Evolutionary conservation across 495 filamentous ascomycete genomes (phyloP).

Genomic region (Aspergillus incahuasiensis): DNA sequence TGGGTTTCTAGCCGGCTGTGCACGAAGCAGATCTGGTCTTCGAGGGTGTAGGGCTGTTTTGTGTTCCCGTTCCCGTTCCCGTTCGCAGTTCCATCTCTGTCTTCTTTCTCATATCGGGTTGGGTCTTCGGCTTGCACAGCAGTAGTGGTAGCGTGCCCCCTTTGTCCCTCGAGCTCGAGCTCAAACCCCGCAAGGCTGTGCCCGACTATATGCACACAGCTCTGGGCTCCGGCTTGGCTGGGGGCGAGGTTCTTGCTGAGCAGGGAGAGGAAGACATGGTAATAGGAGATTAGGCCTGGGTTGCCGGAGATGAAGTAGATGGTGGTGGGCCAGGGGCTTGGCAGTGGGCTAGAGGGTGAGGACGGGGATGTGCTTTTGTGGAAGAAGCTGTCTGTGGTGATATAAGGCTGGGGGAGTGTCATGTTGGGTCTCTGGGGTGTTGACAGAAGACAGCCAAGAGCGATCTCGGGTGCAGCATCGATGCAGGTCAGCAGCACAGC

Average conservation of each 20-base stretch:
- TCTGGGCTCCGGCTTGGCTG: background rate
- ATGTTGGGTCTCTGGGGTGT: background rate
- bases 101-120: no score
- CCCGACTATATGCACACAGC: slow-evolving; percentile 53
- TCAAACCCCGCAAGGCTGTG: slow-evolving; percentile 72
- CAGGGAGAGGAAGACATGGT: slow-evolving; percentile 62
- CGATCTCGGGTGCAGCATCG: no score
- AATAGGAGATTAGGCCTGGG: slow-evolving; percentile 80
- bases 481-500: no score
- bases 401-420: slow-evolving; percentile 18
- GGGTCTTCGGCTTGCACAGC: background rate
- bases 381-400: slow-evolving; percentile 33
- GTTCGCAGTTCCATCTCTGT: no score
- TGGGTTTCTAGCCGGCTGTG: slow-evolving; percentile 24
- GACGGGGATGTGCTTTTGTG: slow-evolving; percentile 11
- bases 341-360: background rate
- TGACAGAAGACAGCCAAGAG: background rate
- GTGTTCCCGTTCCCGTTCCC: background rate
- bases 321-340: slow-evolving; percentile 17
- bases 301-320: slow-evolving; percentile 81
- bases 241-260: slow-evolving; percentile 26
- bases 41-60: slow-evolving; percentile 35
- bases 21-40: slow-evolving; percentile 56
- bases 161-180: background rate
- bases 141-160: no score